A percentile compares a stretch with the other conserved stretches of the same genome.
phyloP scores from a whole-genome alignment of 139 green algal species.

The Coelastrella sp. region DNA sequence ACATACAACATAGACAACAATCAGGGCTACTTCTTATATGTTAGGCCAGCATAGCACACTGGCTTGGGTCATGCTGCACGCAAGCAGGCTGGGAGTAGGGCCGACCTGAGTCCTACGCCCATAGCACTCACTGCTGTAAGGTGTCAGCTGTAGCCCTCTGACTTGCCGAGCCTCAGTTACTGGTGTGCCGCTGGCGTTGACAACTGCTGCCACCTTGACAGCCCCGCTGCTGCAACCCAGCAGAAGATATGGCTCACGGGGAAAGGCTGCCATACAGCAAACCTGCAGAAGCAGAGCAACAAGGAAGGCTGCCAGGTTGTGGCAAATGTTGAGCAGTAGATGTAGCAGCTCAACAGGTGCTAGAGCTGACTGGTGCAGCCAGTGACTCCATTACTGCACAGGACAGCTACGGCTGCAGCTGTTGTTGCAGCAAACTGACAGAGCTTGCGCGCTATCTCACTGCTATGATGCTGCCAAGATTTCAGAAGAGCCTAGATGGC shows the following conservation, averaged over 20 bases:
- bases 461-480: too few relatives aligned
- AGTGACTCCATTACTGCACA: too few relatives aligned
- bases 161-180: slow-evolving; percentile 40
- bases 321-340: background rate
- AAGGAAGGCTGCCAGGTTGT: background rate
- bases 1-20: background rate
- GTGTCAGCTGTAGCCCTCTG: slow-evolving; percentile 23
- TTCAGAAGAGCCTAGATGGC: too few relatives aligned
- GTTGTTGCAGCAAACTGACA: too few relatives aligned
- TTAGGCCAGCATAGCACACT: too few relatives aligned
- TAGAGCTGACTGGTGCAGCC: background rate
- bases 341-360: background rate
- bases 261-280: slow-evolving; percentile 52
- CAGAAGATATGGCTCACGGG: slow-evolving; percentile 62
- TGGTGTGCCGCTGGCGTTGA: slow-evolving; percentile 47
- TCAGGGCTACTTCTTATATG: background rate
- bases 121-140: slow-evolving; percentile 53
- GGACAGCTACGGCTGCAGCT: too few relatives aligned
- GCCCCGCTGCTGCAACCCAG: slow-evolving; percentile 62
- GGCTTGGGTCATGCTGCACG: too few relatives aligned
- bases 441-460: too few relatives aligned
- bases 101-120: too few relatives aligned
- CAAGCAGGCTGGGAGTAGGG: too few relatives aligned
- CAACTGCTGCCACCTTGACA: slow-evolving; percentile 52
- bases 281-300: background rate